Evolutionary conservation across 2,329 filamentous ascomycete species (phyloP), one percentile per base, ranked within the genome.

Genomic region (Aphanoascus verrucosus): DNA sequence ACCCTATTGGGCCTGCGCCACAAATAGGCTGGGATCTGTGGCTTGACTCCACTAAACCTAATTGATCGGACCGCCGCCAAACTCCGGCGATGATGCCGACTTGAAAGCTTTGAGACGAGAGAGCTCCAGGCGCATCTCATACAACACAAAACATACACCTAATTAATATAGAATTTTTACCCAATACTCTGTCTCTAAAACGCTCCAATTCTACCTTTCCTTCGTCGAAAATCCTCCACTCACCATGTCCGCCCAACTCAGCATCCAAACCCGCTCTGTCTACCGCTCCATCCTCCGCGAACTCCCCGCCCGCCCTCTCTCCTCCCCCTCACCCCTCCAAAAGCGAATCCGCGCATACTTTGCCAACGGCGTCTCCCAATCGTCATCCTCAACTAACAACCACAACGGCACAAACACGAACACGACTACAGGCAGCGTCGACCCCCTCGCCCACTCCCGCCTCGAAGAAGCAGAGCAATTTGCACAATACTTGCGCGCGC

Each of bases 251-350:
- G 17, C 56, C 28, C 49, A 53, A 45, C 56, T 62, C 34, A 42
- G 68, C 45, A 63, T 70, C 38, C 68, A 76, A 57, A 67, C 78
- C 40, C 87, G 88, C 64, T 82, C 88, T 35, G 78, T 95, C 65
- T 97, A 97, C 78, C 87, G 91, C 63, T 80, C 84, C 41, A 77
- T 96, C 65, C 82, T 97, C 53, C 88, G 91, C 69, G 89, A 96
- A 73, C 82, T 96, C 7, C 91, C 91, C 1, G 80, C 85, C 6
- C 84, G 83, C 5, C 75, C 78, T 1, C 68, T 80, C 62, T 75
- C 79, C 58, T 71, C 75, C 20, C 82, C 84, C 38, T 84, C 88
- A 0, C 80, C 82, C 1, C 73, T 94, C 12, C 85, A 91, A 70
- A 67, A 74, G 53, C 82, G 80, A 50, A 78, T 94, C 59, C 86